Base-by-base conservation (phyloP, 2,329 filamentous ascomycete genomes). In the Fusarium sp. region DNA sequence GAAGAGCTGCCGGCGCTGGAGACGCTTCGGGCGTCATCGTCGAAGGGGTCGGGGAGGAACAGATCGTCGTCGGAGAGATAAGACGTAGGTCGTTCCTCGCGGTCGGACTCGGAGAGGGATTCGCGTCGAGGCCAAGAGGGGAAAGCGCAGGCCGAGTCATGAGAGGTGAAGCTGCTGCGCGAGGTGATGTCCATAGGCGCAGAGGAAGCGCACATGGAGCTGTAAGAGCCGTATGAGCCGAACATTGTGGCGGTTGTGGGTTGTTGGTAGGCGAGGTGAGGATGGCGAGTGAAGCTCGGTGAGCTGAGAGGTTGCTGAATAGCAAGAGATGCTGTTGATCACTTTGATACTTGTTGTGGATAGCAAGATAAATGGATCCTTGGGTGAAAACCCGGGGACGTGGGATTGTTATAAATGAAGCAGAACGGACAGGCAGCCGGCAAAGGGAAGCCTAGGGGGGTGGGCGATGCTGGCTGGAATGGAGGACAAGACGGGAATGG, bases 41-140 rank as follows among this genome's bases (percentile, higher is more conserved):
- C 86, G 64, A 86, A 85, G 72, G 84, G 81, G 74, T 86, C 84
- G 79, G 84, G 78, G 66, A 87, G 84, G 80, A 89, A 87, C 64
- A 92, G 87, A 75, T 92, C 90, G 81, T 92, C 90, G 83, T 92
- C 90, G 46, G 89, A 90, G 71, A 92, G 84, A 80, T 86, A 90
- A 1, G 88, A 88, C 4, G 87, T 87, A 20, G 88, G 85, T 67
- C 86, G 85, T 73, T 84, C 81, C 74, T 81, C 80, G 62, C 78
- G 78, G 74, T 83, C 80, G 62, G 81, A 81, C 72, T 84, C 83
- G 60, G 83, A 83, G 69, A 90, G 85, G 42, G 87, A 88, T 17
- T 85, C 83, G 46, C 88, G 84, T 66, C 88, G 85, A 29, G 88
- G 88, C 89, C 89, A 91, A 27, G 87, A 89, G 31, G 89, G 89